Evolutionary conservation across 495 filamentous ascomycete species (phyloP).

Genomic region (Emericellopsis terricola): DNA sequence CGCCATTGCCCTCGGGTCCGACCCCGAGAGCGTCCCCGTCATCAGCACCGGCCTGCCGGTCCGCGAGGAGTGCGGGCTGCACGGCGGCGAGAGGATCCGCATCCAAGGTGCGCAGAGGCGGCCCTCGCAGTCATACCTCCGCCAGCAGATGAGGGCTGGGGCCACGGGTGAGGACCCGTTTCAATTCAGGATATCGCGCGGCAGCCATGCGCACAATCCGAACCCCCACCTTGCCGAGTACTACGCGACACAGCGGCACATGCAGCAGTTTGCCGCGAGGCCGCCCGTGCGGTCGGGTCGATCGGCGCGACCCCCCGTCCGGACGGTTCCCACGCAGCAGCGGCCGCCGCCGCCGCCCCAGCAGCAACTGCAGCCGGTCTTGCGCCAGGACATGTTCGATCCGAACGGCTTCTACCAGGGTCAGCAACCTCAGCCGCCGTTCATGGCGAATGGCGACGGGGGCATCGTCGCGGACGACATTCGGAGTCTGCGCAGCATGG

Average conservation of each 20-base stretch:
- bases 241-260: background rate
- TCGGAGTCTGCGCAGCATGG: background rate
- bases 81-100: background rate
- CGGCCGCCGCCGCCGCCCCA: background rate
- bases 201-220: background rate
- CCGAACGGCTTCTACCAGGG: background rate
- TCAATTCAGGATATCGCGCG: background rate
- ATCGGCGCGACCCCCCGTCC: background rate
- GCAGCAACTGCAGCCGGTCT: background rate
- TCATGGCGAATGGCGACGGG: background rate
- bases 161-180: background rate
- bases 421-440: background rate
- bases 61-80: slow-evolving; percentile 2
- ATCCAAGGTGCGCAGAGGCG: background rate
- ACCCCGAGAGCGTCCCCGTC: background rate
- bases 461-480: slow-evolving; percentile 1
- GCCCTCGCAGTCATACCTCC: too few relatives aligned
- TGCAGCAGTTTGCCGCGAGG: background rate
- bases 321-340: background rate
- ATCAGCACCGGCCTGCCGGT: slow-evolving; percentile 2
- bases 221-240: background rate
- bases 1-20: slow-evolving; percentile 3
- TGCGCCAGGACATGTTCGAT: background rate
- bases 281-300: background rate
- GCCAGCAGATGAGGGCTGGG: too few relatives aligned